Evolutionary conservation across 192 early-diverging fungal genomes (phyloP).

Genomic region (Polychytrium aggregatum): DNA sequence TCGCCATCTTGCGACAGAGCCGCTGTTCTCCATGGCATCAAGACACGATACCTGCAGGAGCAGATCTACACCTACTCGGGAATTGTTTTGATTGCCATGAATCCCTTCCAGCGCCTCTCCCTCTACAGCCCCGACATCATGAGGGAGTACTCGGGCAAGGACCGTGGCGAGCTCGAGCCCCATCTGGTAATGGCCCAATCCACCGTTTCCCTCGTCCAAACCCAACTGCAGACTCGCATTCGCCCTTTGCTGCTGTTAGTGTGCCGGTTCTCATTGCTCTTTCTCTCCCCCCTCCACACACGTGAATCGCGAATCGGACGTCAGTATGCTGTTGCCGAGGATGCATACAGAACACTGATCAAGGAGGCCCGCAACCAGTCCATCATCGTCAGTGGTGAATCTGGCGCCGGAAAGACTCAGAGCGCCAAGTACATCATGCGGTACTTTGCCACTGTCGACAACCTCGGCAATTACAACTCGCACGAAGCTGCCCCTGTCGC

Average conservation of each 20-base stretch:
- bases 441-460: slow-evolving; percentile 39
- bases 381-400: slow-evolving; percentile 45
- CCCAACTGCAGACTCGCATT: slow-evolving; percentile 1
- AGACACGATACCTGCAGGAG: slow-evolving; percentile 76
- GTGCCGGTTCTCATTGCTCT: neutral
- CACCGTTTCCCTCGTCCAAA: slow-evolving; percentile 4
- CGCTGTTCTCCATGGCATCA: slow-evolving; percentile 85
- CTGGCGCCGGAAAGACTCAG: slow-evolving; percentile 47
- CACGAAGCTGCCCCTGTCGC: slow-evolving; percentile 1
- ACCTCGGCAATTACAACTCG: no score
- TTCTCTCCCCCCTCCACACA: neutral
- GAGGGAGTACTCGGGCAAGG: slow-evolving; percentile 6
- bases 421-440: slow-evolving; percentile 46
- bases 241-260: neutral
- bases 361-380: slow-evolving; percentile 28
- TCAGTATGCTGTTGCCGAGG: slow-evolving; percentile 34
- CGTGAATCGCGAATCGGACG: neutral
- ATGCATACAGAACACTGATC: slow-evolving; percentile 32
- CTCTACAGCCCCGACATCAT: slow-evolving; percentile 88
- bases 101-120: slow-evolving; percentile 77
- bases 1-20: slow-evolving; percentile 20
- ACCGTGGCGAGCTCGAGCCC: slow-evolving; percentile 3
- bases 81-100: slow-evolving; percentile 95
- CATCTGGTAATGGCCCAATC: neutral
- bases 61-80: slow-evolving; percentile 99